Percentiles rank a stretch among this genome's conserved stretches.
Conservation (phyloP, 1,284 basidiomycete species). For the Stygiomarasmius scandens region DNA sequence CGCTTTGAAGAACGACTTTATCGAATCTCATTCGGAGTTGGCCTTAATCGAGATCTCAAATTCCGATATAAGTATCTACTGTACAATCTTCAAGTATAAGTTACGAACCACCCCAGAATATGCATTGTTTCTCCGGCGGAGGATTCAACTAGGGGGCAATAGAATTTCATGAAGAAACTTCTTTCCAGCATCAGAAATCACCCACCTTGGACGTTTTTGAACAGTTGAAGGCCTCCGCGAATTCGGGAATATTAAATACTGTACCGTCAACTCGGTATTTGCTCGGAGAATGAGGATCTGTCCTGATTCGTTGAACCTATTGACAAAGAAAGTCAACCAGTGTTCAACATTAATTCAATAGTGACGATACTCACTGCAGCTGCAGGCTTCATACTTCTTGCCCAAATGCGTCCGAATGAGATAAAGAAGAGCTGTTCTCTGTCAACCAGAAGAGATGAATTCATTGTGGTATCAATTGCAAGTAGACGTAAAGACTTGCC, state of each 20-base stretch:
- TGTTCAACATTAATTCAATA: not conserved
- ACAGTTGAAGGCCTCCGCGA: conserved; percentile 78
- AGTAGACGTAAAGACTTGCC: conserved; percentile 37
- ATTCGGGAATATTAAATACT: conserved; percentile 78
- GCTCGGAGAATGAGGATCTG: conserved; percentile 87
- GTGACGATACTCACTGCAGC: conserved; percentile 54
- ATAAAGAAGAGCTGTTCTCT: conserved; percentile 93
- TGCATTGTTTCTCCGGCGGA: conserved; percentile 63
- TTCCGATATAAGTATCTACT: not conserved
- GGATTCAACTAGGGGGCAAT: conserved; percentile 57
- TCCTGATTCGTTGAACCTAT: conserved; percentile 77
- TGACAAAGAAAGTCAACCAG: conserved; percentile 25
- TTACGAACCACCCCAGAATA: conserved; percentile 50
- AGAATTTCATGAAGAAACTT: not conserved
- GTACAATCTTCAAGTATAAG: not conserved
- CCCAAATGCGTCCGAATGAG: conserved; percentile 81
- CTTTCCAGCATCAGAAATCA: conserved; percentile 4
- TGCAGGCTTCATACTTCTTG: conserved; percentile 71
- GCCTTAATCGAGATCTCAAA: not conserved
- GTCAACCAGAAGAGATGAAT: not conserved
- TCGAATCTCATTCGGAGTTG: too few relatives aligned
- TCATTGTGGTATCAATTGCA: not conserved
- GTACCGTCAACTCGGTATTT: conserved; percentile 83
- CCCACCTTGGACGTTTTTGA: conserved; percentile 67
- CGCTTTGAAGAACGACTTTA: too few relatives aligned